Base-by-base conservation (phyloP, 257 asterid genomes). In the Scutellaria barbata region DNA sequence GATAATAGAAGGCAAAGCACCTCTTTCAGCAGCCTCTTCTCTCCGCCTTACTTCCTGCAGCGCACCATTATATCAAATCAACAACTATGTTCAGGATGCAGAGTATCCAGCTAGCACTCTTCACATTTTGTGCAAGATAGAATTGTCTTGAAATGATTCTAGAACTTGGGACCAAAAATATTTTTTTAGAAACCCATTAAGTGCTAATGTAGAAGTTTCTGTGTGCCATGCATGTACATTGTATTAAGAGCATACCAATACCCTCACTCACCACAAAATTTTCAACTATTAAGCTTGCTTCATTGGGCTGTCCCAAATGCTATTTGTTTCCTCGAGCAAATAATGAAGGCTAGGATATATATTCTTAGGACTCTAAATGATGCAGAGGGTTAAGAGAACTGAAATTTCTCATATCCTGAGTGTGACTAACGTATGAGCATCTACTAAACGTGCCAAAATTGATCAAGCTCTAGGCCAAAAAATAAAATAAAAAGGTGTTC, bases 1-100 rank as follows among this genome's bases (percentile, higher is more conserved):
- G 53, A 12, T 2, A 62, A 69, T 39, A 73, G 20, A 14, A 45
- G 53, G 77, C 16, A 72, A 72, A 33, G 66, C 72, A 92, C 98
- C 98, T 92, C 96, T 81, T 59, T 92, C 88, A 66, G 87, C 88
- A 35, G 98, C 96, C 68, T 90, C 96, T 81, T 90, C 96, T 77
- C 74, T 90, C 76, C 96, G 81, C 69, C 75, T 87, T 42, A 90
- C 84, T 62, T 81, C 96, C 95, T 90, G 83, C 76, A 83, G 54
- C 69, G 74, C 56, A 74, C 57, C 75, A 81, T 13, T 22, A 63
- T 39, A 46, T 52, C 55, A 58, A 61, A 53, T 76, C 67, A 82
- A 80, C 62, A 43, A 40, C 56, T 14, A 58, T 65, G n/a, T 56
- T 66, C 18, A 35, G 71, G 16, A 50, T 18, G 53, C 66, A 45